phyloP scores from a whole-genome alignment of 345 rosid species.

The Isatis tinctoria region DNA sequence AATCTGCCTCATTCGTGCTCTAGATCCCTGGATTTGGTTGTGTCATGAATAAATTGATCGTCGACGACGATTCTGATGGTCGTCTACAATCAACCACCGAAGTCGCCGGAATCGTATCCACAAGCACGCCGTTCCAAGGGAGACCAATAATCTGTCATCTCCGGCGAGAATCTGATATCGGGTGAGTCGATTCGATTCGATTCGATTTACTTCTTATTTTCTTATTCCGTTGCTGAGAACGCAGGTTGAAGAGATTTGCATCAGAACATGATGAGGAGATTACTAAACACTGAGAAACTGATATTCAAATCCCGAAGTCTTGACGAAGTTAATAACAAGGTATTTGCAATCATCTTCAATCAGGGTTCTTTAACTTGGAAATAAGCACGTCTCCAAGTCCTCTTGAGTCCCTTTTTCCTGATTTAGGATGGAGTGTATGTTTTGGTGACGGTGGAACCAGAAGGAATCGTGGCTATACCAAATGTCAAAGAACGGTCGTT shows the following conservation, averaged over 20 bases:
- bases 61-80: too few relatives aligned
- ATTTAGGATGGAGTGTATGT: constrained; percentile 52
- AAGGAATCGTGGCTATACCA: constrained; percentile 73
- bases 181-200: not conserved
- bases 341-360: constrained; percentile 20
- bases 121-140: not conserved
- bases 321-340: constrained; percentile 39
- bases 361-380: not conserved
- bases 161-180: not conserved
- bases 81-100: not conserved
- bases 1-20: constrained; percentile 19
- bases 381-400: not conserved
- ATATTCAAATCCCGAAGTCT: constrained; percentile 47
- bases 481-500: constrained; percentile 45
- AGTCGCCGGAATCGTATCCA: constrained; percentile 18
- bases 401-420: not conserved
- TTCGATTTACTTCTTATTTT: not conserved
- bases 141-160: not conserved
- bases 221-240: not conserved
- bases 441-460: constrained; percentile 71
- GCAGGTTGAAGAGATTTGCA: not conserved
- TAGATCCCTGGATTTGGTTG: constrained; percentile 25
- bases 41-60: constrained; percentile 51
- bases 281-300: constrained; percentile 64
- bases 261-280: constrained; percentile 32